phyloP scores from a whole-genome alignment of 768 basidiomycete genomes.

The Brasilioporus rufonigricans region DNA sequence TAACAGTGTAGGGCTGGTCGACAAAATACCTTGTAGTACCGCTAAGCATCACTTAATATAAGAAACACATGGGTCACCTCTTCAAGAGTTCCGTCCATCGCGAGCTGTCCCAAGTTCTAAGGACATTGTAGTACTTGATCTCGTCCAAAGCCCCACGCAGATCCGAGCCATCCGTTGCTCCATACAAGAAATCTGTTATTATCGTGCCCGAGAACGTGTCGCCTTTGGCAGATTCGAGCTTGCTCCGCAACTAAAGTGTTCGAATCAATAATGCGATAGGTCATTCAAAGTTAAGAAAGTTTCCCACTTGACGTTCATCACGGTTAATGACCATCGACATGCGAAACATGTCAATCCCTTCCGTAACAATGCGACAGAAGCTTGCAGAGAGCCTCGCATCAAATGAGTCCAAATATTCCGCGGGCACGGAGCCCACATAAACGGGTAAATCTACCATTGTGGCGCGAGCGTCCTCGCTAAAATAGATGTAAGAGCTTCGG shows the following conservation, averaged over 20 bases:
- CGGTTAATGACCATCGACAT: constrained; percentile 85
- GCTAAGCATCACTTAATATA: constrained; percentile 9
- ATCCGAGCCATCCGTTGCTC: constrained; percentile 77
- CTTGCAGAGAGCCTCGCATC: constrained; percentile 64
- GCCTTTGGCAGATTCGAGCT: constrained; percentile 78
- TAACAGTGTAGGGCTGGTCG: constrained; percentile 66
- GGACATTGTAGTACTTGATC: constrained; percentile 62
- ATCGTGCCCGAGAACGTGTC: constrained; percentile 74
- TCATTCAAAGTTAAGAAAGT: background rate
- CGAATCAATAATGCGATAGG: constrained; percentile 1
- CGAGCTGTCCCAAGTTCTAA: constrained; percentile 68
- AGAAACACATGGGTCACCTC: constrained; percentile 48
- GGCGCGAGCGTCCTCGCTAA: constrained; percentile 73
- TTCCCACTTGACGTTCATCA: constrained; percentile 78
- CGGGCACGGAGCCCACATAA: constrained; percentile 81
- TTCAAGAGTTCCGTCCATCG: constrained; percentile 78
- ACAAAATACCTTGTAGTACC: constrained; percentile 66
- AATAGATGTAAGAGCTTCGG: constrained; percentile 78
- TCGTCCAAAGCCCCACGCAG: constrained; percentile 74
- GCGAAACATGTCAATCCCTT: constrained; percentile 86
- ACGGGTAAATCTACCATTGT: constrained; percentile 71
- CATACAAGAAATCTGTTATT: constrained; percentile 86
- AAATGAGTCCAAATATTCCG: constrained; percentile 73
- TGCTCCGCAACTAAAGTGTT: constrained; percentile 67
- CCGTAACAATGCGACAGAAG: constrained; percentile 62